Evolutionary conservation across 768 basidiomycete genomes (phyloP), one percentile per base, ranked within the genome.

Genomic region (Cubamyces lactineus): DNA sequence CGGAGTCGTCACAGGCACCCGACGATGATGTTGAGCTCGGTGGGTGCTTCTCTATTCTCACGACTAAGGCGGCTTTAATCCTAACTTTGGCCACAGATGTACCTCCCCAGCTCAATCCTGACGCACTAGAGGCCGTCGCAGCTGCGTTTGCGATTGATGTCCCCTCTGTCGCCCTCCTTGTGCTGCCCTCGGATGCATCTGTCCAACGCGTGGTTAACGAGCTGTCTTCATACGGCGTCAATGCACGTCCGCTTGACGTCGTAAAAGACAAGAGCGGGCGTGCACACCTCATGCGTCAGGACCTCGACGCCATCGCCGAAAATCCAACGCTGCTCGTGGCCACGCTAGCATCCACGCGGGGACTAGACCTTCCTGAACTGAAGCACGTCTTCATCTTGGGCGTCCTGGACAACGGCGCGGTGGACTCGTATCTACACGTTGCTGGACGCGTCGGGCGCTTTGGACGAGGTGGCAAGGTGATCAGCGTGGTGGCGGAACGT

Each of bases 371-470:
- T 53, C 86, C 86, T 11, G 80, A 80, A 62, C 76, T 92, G 67
- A 83, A 83, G 49, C 91, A 92, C 70, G 90, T 92, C 19, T 91
- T 93, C 71, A 76, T 91, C 52, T 73, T 88, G 47, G 89, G 89
- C 4, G 74, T 88, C 2, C 81, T 84, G 6, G 80, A 82, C 61
- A 80, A 77, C 30, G 75, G 73, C 66, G 73, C 75, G 12, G 81
- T 84, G 41, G 87, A 88, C 65, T 78, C 78, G 42, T 92, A 92
- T 70, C 62, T 86, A 65, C 91, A 92, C 67, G 75, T 86, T 43
- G 85, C 87, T 5, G 91, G 91, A 15, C 84, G 91, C 13, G 88
- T 87, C n/a, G 89, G 90, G 21, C 81, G 90, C 61, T 88, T 89
- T 70, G 86, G 87, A 47, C 73, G 82, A 45, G 74, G 72, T 21